Percentiles rank a stretch among this genome's conserved stretches.
Conservation (phyloP, 805 yeast genomes). For the Wickerhamiella sergipiensis region DNA sequence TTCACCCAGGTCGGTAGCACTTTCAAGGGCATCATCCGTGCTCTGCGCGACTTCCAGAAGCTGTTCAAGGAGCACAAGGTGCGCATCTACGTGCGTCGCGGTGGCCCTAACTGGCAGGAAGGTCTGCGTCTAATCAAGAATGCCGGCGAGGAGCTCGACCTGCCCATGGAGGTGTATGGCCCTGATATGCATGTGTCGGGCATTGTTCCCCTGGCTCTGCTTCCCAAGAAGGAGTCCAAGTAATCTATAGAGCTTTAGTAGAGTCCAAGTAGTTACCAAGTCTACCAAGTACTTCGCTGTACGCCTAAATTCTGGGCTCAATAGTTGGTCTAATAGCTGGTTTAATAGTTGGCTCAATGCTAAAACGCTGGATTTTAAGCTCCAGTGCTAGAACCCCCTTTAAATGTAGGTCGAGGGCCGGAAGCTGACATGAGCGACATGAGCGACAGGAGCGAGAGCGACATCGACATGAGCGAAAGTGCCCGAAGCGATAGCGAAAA, state of each 20-base stretch:
- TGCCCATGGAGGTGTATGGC: slow-evolving; percentile 36
- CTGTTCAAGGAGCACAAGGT: slow-evolving; percentile 29
- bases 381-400: too few relatives aligned
- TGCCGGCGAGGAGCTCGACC: slow-evolving; percentile 32
- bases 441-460: neutral
- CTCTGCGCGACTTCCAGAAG: slow-evolving; percentile 30
- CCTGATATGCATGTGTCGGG: slow-evolving; percentile 39
- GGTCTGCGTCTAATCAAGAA: slow-evolving; percentile 32
- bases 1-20: slow-evolving; percentile 36
- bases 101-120: slow-evolving; percentile 38
- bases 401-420: too few relatives aligned
- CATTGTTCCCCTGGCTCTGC: slow-evolving; percentile 32
- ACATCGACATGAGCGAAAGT: too few relatives aligned
- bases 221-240: slow-evolving; percentile 15
- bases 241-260: too few relatives aligned
- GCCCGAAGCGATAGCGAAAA: too few relatives aligned
- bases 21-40: slow-evolving; percentile 37
- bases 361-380: too few relatives aligned
- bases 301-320: too few relatives aligned
- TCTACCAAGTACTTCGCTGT: slow-evolving; percentile 28
- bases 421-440: too few relatives aligned
- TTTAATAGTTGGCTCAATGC: too few relatives aligned
- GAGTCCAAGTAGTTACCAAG: slow-evolving; percentile 24
- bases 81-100: slow-evolving; percentile 31
- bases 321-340: too few relatives aligned